Percentiles rank a stretch among this genome's conserved stretches.
Conservation (phyloP, 768 basidiomycete species). For the Amanita phalloides region DNA sequence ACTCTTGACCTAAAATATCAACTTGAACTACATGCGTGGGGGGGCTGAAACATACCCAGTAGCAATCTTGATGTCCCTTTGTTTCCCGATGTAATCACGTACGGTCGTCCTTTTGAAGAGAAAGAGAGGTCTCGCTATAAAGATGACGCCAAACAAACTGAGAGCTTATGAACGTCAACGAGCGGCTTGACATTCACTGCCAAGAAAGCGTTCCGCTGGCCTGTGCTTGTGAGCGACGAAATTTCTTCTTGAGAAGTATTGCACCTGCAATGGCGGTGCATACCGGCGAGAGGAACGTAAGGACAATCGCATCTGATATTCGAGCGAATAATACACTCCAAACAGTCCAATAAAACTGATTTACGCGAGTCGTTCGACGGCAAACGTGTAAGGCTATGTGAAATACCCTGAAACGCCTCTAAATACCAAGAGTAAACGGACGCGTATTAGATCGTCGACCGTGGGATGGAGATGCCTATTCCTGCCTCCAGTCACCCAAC, state of each 20-base stretch:
- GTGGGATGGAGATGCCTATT: not conserved
- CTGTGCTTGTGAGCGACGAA: constrained; percentile 46
- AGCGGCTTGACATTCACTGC: not conserved
- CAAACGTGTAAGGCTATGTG: not conserved
- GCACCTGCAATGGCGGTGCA: constrained; percentile 53
- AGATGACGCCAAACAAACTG: constrained; percentile 65
- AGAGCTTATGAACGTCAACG: constrained; percentile 25
- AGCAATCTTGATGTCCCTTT: constrained; percentile 28
- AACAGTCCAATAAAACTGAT: constrained; percentile 62
- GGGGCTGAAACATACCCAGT: constrained; percentile 32
- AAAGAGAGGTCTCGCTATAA: constrained; percentile 74
- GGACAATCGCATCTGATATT: constrained; percentile 68
- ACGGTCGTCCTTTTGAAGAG: too few relatives aligned
- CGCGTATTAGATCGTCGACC: constrained; percentile 40
- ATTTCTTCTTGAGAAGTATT: constrained; percentile 48
- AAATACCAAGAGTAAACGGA: constrained; percentile 41
- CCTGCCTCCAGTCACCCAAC: not conserved
- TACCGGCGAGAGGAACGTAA: too few relatives aligned
- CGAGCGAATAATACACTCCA: constrained; percentile 57
- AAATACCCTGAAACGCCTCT: constrained; percentile 59
- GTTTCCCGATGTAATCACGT: constrained; percentile 3
- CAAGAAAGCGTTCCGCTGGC: constrained; percentile 11
- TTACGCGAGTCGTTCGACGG: not conserved
- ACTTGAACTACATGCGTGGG: not conserved
- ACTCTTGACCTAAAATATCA: constrained; percentile 24